Base-by-base conservation (phyloP, 1,284 basidiomycete species). In the Ceratorhiza oryzae-sativae region DNA sequence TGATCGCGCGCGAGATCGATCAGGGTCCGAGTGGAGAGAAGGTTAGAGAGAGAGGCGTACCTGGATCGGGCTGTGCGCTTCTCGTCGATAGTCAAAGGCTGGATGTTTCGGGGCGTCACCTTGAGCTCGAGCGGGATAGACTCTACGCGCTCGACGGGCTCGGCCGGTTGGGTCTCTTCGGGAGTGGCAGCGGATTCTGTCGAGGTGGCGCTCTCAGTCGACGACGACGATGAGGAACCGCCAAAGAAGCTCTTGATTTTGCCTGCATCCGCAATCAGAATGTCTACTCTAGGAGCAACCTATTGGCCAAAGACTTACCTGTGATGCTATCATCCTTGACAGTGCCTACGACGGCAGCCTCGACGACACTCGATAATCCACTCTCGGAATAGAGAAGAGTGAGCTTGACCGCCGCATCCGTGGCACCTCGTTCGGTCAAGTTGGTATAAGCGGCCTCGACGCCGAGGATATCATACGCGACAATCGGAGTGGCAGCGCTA, bases 161-260 rank as follows among this genome's bases (percentile, higher is more conserved):
- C 75, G 39, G 30, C 79, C 13, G 80, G 75, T 68, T 81, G 80
- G 30, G 78, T 77, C 48, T 76, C 68, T 72, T 78, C 77, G 75
- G 60, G 42, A 72, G 59, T 61, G 6, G 76, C 75, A 1, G 77
- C 71, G 15, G 76, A 75, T 20, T 67, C 73, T 39, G 62, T 53
- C 13, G 18, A 20, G 5, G 62, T 41, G 5, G 56, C 36, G 56
- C 56, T 39, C 32, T 89, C 75, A 85, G 79, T 32, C 79, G 76
- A 41, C 39, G 56, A 25, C 1, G 36, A 51, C 4, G 76, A 73
- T 8, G 76, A 73, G 12, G 77, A 67, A 8, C 85, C 88, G 49
- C 90, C 90, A 78, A 97, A 95, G 73, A 97, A 82, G 41, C 88
- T 89, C 82, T 95, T 96, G 74, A 97, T 81, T 82, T 90, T 93